Conservation (phyloP, 805 yeast genomes). For the Metschnikowia baotianmanensis region DNA sequence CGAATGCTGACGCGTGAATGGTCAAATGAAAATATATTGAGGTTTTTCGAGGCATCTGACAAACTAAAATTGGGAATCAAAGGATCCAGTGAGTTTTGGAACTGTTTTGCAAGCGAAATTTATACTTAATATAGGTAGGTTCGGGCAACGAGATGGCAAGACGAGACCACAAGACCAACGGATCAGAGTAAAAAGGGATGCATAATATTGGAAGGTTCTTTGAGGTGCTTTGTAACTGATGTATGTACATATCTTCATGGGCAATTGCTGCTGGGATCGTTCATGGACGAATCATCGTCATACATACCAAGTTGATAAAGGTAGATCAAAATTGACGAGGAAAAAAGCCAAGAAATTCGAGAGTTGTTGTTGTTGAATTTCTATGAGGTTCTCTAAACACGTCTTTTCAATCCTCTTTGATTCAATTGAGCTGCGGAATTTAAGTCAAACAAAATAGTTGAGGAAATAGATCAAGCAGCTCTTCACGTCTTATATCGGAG, state of each 20-base stretch:
- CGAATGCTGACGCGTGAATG: background rate
- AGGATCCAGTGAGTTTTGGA: too few species aligned
- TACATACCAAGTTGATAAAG: slow-evolving; percentile 13
- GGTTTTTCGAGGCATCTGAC: too few species aligned
- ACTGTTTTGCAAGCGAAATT: too few species aligned
- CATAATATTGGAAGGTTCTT: too few species aligned
- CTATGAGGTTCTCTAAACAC: background rate
- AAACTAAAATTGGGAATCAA: too few species aligned
- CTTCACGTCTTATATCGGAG: slow-evolving; percentile 14
- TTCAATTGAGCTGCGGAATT: slow-evolving; percentile 5
- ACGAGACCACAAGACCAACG: too few species aligned
- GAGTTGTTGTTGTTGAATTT: slow-evolving; percentile 14
- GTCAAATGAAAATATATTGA: too few species aligned
- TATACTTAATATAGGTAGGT: too few species aligned
- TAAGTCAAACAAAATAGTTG: slow-evolving; percentile 4
- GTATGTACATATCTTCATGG: background rate
- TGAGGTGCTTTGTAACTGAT: too few species aligned
- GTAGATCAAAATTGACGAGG: slow-evolving; percentile 7
- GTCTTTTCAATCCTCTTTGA: background rate
- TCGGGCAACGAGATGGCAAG: too few species aligned
- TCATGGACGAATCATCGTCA: too few species aligned
- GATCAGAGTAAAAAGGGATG: too few species aligned
- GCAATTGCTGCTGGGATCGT: background rate
- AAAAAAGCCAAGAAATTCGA: background rate
- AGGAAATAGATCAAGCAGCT: background rate